Evolutionary conservation across 1,284 basidiomycete genomes (phyloP), one percentile per base, ranked within the genome.

Genomic region (Trichosporon inkin): DNA sequence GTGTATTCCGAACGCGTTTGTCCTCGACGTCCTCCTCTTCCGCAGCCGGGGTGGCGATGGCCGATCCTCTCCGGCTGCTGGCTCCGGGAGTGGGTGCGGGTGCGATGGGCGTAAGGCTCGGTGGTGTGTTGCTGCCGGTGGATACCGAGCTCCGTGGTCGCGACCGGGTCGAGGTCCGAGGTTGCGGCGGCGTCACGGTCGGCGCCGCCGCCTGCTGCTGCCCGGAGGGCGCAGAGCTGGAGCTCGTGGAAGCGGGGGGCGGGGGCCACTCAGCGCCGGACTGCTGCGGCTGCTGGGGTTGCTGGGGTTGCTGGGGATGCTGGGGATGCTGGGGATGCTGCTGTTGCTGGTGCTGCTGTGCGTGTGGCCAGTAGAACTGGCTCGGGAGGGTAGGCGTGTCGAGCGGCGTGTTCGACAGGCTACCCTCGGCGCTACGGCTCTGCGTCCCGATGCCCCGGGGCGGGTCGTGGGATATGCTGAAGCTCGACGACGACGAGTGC

Each of bases 1-100:
- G 58, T 4, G 70, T 72, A 56, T 72, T 72, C 8, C 70, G 58
- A 17, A 67, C 63, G 10, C 70, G 61, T 59, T 72, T 72, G 38
- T 72, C 69, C 56, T 72, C 70, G 1, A 49, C 44, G 41, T 72
- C 70, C 24, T 65, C 64, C 24, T 49, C 44, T 16, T 49, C 44
- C 13, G 24, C 44, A 1, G 44, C 44, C 14, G 44, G 32, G 6
- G 51, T 36, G 34, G 14, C 16, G 14, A 32, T 24, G n/a, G 44
- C n/a, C 24, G 44, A 49, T 14, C 24, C 24, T 22, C 44, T 22
- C 36, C 36, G 11, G 6, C 44, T 17, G 6, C 16, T n/a, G 16
- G 16, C 28, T 6, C 44, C 44, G 6, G 44, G 44, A 32, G 28
- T 8, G 16, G 44, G 44, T 6, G 44, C 44, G 28, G 44, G 44